Evolutionary conservation across 495 filamentous ascomycete genomes (phyloP), one percentile per base, ranked within the genome.

Genomic region (Penicillium lagena): DNA sequence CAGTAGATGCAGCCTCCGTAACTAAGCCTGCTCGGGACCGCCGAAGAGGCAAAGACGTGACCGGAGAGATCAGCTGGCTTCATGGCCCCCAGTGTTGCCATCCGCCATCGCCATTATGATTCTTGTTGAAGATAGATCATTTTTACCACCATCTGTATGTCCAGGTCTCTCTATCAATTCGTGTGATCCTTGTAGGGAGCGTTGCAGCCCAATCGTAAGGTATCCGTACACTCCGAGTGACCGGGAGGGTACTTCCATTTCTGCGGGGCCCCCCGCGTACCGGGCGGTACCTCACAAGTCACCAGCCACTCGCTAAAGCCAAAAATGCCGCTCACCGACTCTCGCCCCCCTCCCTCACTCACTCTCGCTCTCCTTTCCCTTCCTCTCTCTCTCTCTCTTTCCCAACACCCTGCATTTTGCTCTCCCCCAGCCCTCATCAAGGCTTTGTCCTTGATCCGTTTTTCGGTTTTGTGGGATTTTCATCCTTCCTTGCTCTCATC

Each of bases 381-480:
- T 46, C 37, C 33, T 37, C 33, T 37, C 29, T 44, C 46, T 51
- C 36, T 40, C 42, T 29, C 38, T 29, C 35, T 39, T 32, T 37
- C 15, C 47, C 53, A 49, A 30, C 54, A 51, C 49, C 55, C 49
- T 41, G 22, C 22, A 22, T 22, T 22, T 22, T 22, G 22, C 22
- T 22, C 22, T 22, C 22, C 22, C 22, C 46, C 43, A 48, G 39
- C 42, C 48, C 53, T 49, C 49, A 54, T 66, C 66, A 67, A 68
- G 66, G 60, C 66, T 46, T 56, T 52, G 66, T 47, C 66, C 66
- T 68, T 70, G 61, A 47, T 41, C 53, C 45, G 47, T 47, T 59
- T 41, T 49, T 42, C 37, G 40, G 35, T 40, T 14, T 39, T 40
- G 32, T 46, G 17, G n/a, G 22, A 22, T 50, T 52, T 41, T 31